Evolutionary conservation across 2,329 filamentous ascomycete species (phyloP), one percentile per base, ranked within the genome.

Genomic region (Sporothrix brasiliensis): DNA sequence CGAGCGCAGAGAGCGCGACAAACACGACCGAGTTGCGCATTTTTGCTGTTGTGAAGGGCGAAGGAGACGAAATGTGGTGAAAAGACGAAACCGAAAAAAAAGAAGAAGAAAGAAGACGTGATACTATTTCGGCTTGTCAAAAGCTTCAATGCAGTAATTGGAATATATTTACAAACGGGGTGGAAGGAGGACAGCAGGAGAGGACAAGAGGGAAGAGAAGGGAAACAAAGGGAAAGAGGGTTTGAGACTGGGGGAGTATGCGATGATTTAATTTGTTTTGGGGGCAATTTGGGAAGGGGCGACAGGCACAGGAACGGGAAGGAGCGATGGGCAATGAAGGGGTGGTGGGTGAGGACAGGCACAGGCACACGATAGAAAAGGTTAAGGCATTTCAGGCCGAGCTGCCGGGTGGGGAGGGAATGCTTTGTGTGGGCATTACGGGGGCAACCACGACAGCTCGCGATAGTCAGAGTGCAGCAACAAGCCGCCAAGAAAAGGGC

Each of bases 11-110:
- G 74, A 86, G 78, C 77, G 69, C 52, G 66, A 82, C 81, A 74
- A 82, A 74, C 73, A 83, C 72, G 72, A 80, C 73, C 73, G 79
- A 78, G 73, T 77, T 77, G 75, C 81, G 82, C 83, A 84, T 84
- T 67, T 73, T 79, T 79, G 74, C 49, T 53, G 54, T 24, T 21
- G 53, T 5, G 47, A 5, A 58, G 14, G 44, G 50, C 27, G 16
- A 14, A 49, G 16, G 24, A 58, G n/a, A 13, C 11, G 56, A 24
- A 7, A 19, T 7, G 56, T 27, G 54, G 47, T n/a, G 24, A 53
- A 19, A 53, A 39, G 34, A 19, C 34, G 39, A 41, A 44, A 44
- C 10, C 11, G 41, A 44, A 44, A 44, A 13, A 13, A n/a, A 13
- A 21, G 21, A 24, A n/a, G 27, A 39, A 47, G 47, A 44, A 65